phyloP scores from a whole-genome alignment of 2,329 filamentous ascomycete genomes.

The Triangularia setosa region DNA sequence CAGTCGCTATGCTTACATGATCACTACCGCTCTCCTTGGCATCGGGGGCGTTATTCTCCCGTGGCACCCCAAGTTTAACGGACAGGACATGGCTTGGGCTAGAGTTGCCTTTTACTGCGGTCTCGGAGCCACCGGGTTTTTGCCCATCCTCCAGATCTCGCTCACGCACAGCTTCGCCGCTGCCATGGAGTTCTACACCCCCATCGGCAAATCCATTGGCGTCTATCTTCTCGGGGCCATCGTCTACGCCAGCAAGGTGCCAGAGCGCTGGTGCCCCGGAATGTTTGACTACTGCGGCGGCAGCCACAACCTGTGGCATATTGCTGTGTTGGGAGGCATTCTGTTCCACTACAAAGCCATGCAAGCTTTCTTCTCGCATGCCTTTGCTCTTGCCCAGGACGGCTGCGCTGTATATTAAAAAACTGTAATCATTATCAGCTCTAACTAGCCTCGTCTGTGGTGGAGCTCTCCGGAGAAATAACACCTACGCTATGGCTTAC shows the following conservation, averaged over 20 bases:
- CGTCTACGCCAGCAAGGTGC: constrained; percentile 87
- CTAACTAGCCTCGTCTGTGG: background rate
- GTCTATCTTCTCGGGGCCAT: constrained; percentile 84
- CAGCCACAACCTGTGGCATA: constrained; percentile 96
- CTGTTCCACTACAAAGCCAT: constrained; percentile 96
- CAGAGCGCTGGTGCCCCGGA: constrained; percentile 88
- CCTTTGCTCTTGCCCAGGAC: constrained; percentile 64
- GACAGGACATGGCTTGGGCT: constrained; percentile 85
- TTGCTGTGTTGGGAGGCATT: constrained; percentile 90
- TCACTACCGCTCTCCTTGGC: constrained; percentile 74
- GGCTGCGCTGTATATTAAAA: constrained; percentile 53
- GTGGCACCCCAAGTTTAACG: constrained; percentile 95
- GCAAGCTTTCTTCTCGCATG: constrained; percentile 85
- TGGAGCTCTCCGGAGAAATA: background rate
- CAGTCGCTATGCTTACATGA: constrained; percentile 82
- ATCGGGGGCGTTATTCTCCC: constrained; percentile 85
- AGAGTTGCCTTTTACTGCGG: constrained; percentile 89
- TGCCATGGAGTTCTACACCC: constrained; percentile 87
- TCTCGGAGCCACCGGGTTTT: constrained; percentile 80
- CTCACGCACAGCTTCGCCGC: constrained; percentile 72
- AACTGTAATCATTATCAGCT: background rate
- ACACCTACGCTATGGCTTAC: background rate
- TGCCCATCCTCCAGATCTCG: constrained; percentile 81
- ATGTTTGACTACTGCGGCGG: constrained; percentile 93
- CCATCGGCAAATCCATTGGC: constrained; percentile 74